Percentiles rank a stretch among this genome's conserved stretches.
Evolutionary conservation across 2,329 filamentous ascomycete genomes (phyloP).

Genomic region (Ascocoryne sarcoides): DNA sequence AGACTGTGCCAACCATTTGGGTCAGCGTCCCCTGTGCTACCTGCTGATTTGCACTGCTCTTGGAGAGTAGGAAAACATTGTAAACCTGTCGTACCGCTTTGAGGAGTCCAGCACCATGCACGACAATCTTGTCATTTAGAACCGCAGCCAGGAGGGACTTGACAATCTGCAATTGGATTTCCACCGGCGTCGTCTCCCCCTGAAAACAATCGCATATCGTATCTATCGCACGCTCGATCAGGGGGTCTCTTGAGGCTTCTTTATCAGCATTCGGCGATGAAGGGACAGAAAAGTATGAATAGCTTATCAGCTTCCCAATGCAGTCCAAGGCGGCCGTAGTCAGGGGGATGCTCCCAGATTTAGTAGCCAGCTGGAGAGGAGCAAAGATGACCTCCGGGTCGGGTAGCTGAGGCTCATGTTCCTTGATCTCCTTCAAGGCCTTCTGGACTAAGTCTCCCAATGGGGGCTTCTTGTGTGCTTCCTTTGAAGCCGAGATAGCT

Average conservation of each 20-base stretch:
- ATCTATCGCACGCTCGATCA: slow-evolving; percentile 96
- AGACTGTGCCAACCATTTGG: slow-evolving; percentile 98
- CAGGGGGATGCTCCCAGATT: slow-evolving; percentile 74
- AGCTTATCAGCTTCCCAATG: slow-evolving; percentile 97
- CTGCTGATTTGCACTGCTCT: slow-evolving; percentile 89
- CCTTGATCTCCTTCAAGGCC: slow-evolving; percentile 78
- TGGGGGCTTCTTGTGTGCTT: slow-evolving; percentile 79
- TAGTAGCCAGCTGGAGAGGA: slow-evolving; percentile 82
- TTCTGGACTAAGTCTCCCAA: slow-evolving; percentile 73
- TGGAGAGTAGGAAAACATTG: slow-evolving; percentile 95
- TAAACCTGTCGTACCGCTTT: slow-evolving; percentile 98
- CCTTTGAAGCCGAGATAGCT: slow-evolving; percentile 82
- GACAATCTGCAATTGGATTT: slow-evolving; percentile 95
- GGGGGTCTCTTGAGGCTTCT: slow-evolving; percentile 47
- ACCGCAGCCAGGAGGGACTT: slow-evolving; percentile 94
- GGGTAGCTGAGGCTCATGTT: slow-evolving; percentile 70
- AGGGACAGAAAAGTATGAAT: slow-evolving; percentile 88
- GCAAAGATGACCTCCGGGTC: slow-evolving; percentile 89
- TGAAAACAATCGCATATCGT: slow-evolving; percentile 99
- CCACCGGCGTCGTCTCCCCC: slow-evolving; percentile 82
- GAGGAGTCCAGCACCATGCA: slow-evolving; percentile 88
- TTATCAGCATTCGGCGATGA: slow-evolving; percentile 34
- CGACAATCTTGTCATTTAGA: slow-evolving; percentile 96
- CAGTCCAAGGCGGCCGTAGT: slow-evolving; percentile 90
- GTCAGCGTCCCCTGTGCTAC: slow-evolving; percentile 94